Percentiles rank a stretch among this genome's conserved stretches.
Conservation (phyloP, 1,284 basidiomycete genomes). For the Irpex lacteus region DNA sequence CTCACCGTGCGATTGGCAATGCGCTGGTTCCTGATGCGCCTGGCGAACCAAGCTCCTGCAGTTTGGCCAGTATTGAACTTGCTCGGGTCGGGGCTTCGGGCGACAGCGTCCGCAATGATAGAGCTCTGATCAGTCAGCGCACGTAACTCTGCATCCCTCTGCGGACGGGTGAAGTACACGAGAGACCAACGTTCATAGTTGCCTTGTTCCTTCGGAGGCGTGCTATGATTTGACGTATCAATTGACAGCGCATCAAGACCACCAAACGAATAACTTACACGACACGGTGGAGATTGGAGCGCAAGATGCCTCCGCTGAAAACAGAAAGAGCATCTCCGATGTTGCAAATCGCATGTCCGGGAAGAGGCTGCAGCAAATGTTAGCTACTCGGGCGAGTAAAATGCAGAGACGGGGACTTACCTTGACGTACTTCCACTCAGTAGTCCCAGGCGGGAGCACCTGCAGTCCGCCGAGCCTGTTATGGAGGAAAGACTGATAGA, state of each 20-base stretch:
- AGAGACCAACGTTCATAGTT: conserved; percentile 31
- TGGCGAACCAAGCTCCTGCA: conserved; percentile 28
- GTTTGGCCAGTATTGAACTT: conserved; percentile 25
- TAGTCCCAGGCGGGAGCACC: conserved; percentile 58
- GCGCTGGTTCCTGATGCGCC: conserved; percentile 28
- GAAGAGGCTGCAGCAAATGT: conserved; percentile 26
- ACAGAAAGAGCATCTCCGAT: conserved; percentile 41
- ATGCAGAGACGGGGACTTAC: conserved; percentile 29
- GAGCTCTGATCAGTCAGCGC: conserved; percentile 23
- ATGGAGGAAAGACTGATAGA: conserved; percentile 52
- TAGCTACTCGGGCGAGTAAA: not conserved
- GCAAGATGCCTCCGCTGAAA: conserved; percentile 39
- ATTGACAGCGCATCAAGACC: not conserved
- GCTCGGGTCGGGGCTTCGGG: conserved; percentile 14
- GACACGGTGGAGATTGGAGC: conserved; percentile 36
- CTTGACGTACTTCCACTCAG: conserved; percentile 70
- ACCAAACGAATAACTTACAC: conserved; percentile 20
- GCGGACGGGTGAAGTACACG: conserved; percentile 37
- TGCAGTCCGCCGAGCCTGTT: conserved; percentile 73
- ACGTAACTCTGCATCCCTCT: conserved; percentile 23
- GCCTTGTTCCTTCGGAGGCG: conserved; percentile 30
- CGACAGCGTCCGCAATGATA: conserved; percentile 24
- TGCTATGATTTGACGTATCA: conserved; percentile 15
- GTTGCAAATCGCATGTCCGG: conserved; percentile 37
- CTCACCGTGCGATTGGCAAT: conserved; percentile 28